Base-by-base conservation (phyloP, 352 stramenopile species). In the Phytophthora crassamura region DNA sequence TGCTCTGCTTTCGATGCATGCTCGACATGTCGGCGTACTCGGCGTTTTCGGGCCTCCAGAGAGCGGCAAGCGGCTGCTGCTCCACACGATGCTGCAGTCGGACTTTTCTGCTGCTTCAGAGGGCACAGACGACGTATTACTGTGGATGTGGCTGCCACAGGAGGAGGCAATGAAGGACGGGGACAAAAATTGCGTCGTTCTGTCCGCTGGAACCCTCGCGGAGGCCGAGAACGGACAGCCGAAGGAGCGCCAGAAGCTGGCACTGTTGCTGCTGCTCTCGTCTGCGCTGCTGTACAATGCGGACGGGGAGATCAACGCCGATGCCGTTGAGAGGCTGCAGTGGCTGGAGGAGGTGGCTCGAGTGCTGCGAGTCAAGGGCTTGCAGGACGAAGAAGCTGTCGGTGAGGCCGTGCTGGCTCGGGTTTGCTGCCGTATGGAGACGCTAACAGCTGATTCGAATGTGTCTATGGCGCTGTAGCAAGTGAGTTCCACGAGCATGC, bases 241-340 rank as follows among this genome's bases (percentile, higher is more conserved):
- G 7, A 14, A 51, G 34, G 28, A 54, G 41, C 53, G 67, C 34
- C 65, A 69, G 40, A 69, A 49, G 46, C 40, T 70, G 40, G 67
- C 76, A 14, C 68, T 91, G 20, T 46, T 91, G 22, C 61, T 89
- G 56, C 64, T 91, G 61, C 78, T 91, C 35, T 82, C 77, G 39
- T 91, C 82, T 14, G 67, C 67, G 15, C 56, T 91, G 14, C 39
- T 89, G 33, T 89, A 89, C 70, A 88, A 84, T 25, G 62, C 74
- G 36, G 78, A 88, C 41, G 77, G 76, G 40, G 80, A 88, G 40
- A 77, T 91, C 47, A 61, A 82, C 41, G 71, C 66, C 0, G 30
- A 68, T 15, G 72, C 78, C 30, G 58, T 89, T 5, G 76, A 80
- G 22, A 59, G 59, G 6, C 72, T 91, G 40, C 54, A 81, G 25